Conservation (phyloP, 306 rosid species). For the Quercus ilex region DNA sequence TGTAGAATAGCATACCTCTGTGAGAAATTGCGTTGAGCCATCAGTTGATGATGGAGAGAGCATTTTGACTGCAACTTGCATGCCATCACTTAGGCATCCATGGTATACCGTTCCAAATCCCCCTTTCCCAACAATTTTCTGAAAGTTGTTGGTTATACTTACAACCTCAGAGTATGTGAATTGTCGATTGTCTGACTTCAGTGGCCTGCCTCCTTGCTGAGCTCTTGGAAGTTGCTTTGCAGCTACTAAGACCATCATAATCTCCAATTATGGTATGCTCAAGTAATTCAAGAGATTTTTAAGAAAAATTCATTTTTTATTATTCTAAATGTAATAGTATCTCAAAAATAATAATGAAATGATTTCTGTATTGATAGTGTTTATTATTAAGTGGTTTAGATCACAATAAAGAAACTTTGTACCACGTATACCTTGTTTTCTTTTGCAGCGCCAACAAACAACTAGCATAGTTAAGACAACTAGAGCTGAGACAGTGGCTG, state of each 20-base stretch:
- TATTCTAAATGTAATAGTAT: background rate
- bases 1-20: slow-evolving; percentile 36
- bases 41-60: slow-evolving; percentile 33
- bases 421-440: background rate
- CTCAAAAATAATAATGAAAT: background rate
- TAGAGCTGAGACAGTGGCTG: slow-evolving; percentile 32
- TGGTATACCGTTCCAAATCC: slow-evolving; percentile 55
- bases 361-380: background rate
- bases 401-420: background rate
- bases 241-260: background rate
- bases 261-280: background rate
- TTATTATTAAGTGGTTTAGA: background rate
- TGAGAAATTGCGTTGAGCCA: slow-evolving; percentile 42
- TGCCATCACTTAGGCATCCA: slow-evolving; percentile 30
- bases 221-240: background rate
- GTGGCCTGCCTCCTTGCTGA: background rate
- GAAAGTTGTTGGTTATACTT: slow-evolving; percentile 39
- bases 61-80: slow-evolving; percentile 62
- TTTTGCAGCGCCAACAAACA: background rate
- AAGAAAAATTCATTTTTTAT: background rate
- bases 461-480: background rate
- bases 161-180: slow-evolving; percentile 39
- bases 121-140: slow-evolving; percentile 49
- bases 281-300: background rate
- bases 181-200: slow-evolving; percentile 28